Evolutionary conservation across 331 rosid species (phyloP).

Genomic region (Telfairia occidentalis): DNA sequence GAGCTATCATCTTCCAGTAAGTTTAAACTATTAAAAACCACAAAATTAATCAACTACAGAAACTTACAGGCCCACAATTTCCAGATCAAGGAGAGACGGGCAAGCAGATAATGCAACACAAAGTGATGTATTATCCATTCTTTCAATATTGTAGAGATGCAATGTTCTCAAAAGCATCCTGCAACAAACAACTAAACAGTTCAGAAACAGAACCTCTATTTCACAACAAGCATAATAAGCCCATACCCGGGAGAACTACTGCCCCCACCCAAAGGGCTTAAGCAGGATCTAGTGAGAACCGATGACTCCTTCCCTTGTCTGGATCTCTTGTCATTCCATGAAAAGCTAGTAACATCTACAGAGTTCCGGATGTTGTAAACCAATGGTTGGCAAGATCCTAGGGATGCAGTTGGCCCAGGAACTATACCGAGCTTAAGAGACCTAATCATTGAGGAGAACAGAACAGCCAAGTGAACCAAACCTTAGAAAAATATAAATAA

Average conservation of each 20-base stretch:
- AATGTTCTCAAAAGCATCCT: constrained; percentile 68
- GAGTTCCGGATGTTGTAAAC: constrained; percentile 52
- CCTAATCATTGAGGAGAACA: constrained; percentile 33
- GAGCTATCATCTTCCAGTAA: background rate
- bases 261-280: constrained; percentile 69
- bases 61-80: constrained; percentile 97
- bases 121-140: constrained; percentile 83
- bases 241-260: constrained; percentile 73
- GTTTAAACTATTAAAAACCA: constrained; percentile 15
- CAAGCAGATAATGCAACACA: constrained; percentile 63
- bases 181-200: constrained; percentile 12
- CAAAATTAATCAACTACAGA: constrained; percentile 11
- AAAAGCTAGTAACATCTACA: constrained; percentile 66
- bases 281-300: constrained; percentile 81
- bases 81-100: constrained; percentile 86
- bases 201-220: constrained; percentile 8
- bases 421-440: constrained; percentile 92
- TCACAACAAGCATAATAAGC: constrained; percentile 17
- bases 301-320: constrained; percentile 95
- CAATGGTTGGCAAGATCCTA: constrained; percentile 73
- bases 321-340: constrained; percentile 94
- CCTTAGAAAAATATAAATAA: background rate
- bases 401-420: constrained; percentile 46
- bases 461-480: background rate
- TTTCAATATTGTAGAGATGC: constrained; percentile 86